Conservation (phyloP, 108 stramenopile genomes). For the Skeletonema menzelii region DNA sequence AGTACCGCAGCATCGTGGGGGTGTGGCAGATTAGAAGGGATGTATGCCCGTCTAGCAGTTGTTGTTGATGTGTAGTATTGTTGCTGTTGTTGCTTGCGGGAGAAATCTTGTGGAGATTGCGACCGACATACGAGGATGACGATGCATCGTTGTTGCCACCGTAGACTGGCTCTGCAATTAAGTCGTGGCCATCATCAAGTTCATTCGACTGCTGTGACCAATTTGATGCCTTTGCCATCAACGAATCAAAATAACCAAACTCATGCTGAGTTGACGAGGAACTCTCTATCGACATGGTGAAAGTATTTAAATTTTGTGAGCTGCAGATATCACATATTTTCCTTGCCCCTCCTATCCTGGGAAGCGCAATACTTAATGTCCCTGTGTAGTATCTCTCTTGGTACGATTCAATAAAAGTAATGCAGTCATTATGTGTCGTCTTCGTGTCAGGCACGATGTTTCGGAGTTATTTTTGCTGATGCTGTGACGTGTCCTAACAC, state of each 20-base stretch:
- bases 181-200: neutral
- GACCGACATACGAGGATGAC: neutral
- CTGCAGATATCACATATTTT: too few relatives aligned
- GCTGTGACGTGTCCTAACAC: too few relatives aligned
- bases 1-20: neutral
- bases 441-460: too few relatives aligned
- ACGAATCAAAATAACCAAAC: neutral
- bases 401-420: too few relatives aligned
- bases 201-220: neutral
- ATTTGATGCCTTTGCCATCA: neutral
- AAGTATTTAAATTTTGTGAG: too few relatives aligned
- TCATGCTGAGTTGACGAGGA: neutral
- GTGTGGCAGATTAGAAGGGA: neutral
- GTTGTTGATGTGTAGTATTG: too few relatives aligned
- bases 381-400: too few relatives aligned
- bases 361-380: too few relatives aligned
- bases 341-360: too few relatives aligned
- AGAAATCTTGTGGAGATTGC: neutral
- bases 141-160: neutral
- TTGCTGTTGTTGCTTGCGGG: neutral
- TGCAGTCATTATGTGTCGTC: too few relatives aligned
- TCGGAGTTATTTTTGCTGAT: too few relatives aligned
- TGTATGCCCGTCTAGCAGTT: neutral
- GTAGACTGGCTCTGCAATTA: neutral
- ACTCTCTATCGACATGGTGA: too few relatives aligned